Conservation (phyloP, 805 yeast genomes). For the Clavispora phyllophila region DNA sequence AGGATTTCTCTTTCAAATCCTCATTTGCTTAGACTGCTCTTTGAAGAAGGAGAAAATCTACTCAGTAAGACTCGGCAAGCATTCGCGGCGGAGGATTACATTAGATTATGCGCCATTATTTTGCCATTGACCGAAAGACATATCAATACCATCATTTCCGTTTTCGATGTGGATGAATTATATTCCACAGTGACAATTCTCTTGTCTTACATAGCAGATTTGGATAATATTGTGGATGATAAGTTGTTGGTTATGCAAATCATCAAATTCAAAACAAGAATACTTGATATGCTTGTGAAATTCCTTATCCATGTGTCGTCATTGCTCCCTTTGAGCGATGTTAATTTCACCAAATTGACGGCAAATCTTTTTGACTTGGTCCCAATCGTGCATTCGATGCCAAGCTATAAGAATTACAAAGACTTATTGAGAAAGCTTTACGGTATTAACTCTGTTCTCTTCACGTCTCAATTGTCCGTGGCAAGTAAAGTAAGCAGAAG, state of each 20-base stretch:
- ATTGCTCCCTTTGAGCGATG: conserved; percentile 32
- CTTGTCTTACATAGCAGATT: conserved; percentile 26
- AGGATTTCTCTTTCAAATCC: conserved; percentile 29
- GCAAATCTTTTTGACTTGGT: conserved; percentile 28
- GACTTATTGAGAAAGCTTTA: conserved; percentile 24
- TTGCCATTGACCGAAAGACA: conserved; percentile 17
- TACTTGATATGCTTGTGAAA: conserved; percentile 23
- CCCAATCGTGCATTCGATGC: conserved; percentile 28
- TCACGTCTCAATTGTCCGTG: conserved; percentile 21
- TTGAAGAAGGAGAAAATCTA: conserved; percentile 20
- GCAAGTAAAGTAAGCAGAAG: conserved; percentile 19
- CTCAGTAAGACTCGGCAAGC: conserved; percentile 21
- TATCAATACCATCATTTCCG: conserved; percentile 18
- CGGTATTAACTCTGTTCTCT: conserved; percentile 24
- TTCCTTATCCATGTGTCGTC: conserved; percentile 24
- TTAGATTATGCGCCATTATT: conserved; percentile 27
- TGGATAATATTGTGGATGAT: conserved; percentile 26
- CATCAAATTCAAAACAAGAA: conserved; percentile 26
- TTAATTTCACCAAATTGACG: conserved; percentile 21
- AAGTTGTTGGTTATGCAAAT: conserved; percentile 33
- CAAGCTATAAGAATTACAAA: conserved; percentile 19
- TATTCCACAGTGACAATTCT: conserved; percentile 25
- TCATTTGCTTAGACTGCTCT: conserved; percentile 26
- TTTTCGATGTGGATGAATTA: conserved; percentile 23
- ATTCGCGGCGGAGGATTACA: conserved; percentile 30